Conservation (phyloP, 306 rosid genomes). For the Pyrus communis region DNA sequence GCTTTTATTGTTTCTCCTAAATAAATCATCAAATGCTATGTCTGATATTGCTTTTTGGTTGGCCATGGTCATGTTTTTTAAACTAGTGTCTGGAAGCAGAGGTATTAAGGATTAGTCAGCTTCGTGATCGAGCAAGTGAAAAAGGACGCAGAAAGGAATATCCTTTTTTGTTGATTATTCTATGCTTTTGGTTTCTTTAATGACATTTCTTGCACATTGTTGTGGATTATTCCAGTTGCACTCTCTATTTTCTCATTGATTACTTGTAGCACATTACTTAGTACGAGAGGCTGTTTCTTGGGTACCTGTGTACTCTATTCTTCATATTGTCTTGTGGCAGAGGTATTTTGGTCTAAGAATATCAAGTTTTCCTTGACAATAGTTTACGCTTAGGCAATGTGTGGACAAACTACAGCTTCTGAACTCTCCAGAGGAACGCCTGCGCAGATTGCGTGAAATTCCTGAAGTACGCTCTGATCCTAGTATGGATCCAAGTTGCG, state of each 20-base stretch:
- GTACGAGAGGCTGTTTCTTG: neutral
- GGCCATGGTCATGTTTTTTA: constrained; percentile 18
- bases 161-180: constrained; percentile 51
- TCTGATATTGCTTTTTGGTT: constrained; percentile 13
- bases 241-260: neutral
- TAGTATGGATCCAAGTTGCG: constrained; percentile 57
- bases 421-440: constrained; percentile 64
- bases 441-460: constrained; percentile 55
- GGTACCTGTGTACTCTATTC: neutral
- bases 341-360: constrained; percentile 12
- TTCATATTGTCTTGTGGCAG: constrained; percentile 5
- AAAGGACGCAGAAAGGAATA: constrained; percentile 85
- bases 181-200: neutral
- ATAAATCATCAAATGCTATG: neutral
- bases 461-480: constrained; percentile 71
- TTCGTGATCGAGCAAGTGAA: constrained; percentile 81
- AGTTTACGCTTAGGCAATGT: constrained; percentile 54
- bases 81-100: constrained; percentile 66
- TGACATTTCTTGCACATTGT: neutral
- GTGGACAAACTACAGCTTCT: constrained; percentile 70
- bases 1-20: neutral
- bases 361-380: constrained; percentile 59
- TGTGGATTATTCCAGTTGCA: neutral
- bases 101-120: constrained; percentile 57
- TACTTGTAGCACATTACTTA: neutral